Evolutionary conservation across 1,284 basidiomycete species (phyloP).

Genomic region (Agaricales sp.): DNA sequence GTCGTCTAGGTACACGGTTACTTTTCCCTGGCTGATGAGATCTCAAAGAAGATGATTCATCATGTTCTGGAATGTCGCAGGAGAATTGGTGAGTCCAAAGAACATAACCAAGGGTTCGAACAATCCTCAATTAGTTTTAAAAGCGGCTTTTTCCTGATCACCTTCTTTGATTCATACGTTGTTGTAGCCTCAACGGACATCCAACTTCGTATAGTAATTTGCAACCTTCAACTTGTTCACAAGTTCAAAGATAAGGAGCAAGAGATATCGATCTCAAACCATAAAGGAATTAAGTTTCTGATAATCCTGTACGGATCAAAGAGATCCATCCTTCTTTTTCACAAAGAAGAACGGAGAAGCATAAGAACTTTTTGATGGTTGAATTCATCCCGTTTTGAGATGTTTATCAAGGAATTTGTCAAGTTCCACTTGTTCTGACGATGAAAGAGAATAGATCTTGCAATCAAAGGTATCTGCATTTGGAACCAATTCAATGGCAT

Average conservation of each 20-base stretch:
- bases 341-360: slow-evolving; percentile 22
- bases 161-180: no score
- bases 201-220: slow-evolving; percentile 19
- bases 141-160: no score
- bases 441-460: slow-evolving; percentile 14
- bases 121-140: background rate
- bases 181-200: no score
- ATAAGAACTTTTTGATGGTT: slow-evolving; percentile 13
- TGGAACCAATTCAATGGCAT: background rate
- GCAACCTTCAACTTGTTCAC: slow-evolving; percentile 17
- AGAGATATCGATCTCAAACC: slow-evolving; percentile 19
- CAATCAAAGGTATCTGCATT: background rate
- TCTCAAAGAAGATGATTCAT: slow-evolving; percentile 8
- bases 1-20: slow-evolving; percentile 7
- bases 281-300: slow-evolving; percentile 21
- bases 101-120: no score
- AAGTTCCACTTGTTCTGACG: slow-evolving; percentile 11
- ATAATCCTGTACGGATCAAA: slow-evolving; percentile 21
- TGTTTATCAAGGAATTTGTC: slow-evolving; percentile 15
- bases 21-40: slow-evolving; percentile 4
- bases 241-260: slow-evolving; percentile 21
- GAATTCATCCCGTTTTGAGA: slow-evolving; percentile 7
- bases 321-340: slow-evolving; percentile 25
- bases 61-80: slow-evolving; percentile 9
- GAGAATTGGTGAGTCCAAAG: no score